These are phyloP conservation scores for Panus rudis DNA, from an alignment of 768 basidiomycete genomes.

Conservation along the genomic window DNA sequence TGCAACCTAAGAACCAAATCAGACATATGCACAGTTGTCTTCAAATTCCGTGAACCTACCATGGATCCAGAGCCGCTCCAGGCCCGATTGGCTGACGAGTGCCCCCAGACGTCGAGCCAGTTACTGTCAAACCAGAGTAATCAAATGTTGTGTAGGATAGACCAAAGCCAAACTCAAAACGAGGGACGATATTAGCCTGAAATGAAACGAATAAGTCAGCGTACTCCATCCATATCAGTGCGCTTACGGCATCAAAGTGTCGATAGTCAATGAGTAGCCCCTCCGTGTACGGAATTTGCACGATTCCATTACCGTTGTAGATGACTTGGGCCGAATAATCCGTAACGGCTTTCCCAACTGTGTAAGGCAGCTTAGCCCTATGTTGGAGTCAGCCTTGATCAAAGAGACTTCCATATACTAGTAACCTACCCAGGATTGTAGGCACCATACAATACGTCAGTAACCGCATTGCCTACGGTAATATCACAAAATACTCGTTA, in stretches of 20 bases:
- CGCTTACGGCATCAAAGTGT: constrained; percentile 39
- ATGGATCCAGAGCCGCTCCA: constrained; percentile 46
- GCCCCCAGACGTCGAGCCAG: constrained; percentile 29
- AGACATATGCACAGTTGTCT: neutral
- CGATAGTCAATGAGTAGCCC: constrained; percentile 53
- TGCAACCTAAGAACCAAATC: constrained; percentile 34
- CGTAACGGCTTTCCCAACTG: constrained; percentile 34
- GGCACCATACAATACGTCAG: constrained; percentile 42
- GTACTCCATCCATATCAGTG: neutral
- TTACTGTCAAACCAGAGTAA: constrained; percentile 41
- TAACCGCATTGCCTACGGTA: constrained; percentile 24
- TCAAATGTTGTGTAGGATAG: constrained; percentile 68
- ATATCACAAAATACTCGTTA: neutral
- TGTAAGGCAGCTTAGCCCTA: constrained; percentile 42
- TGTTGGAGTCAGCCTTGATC: neutral
- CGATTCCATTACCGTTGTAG: constrained; percentile 20
- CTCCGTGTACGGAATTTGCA: constrained; percentile 51
- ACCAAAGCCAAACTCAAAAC: constrained; percentile 67
- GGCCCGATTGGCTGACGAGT: constrained; percentile 35
- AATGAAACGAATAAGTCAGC: neutral
- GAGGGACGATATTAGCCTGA: constrained; percentile 37
- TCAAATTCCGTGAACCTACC: constrained; percentile 23
- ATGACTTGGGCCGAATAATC: constrained; percentile 55
- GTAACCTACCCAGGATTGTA: constrained; percentile 40
- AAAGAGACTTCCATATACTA: neutral